These are phyloP conservation scores for Mikania micrantha DNA, from an alignment of 129 eudicot species.

Conservation along the genomic window DNA sequence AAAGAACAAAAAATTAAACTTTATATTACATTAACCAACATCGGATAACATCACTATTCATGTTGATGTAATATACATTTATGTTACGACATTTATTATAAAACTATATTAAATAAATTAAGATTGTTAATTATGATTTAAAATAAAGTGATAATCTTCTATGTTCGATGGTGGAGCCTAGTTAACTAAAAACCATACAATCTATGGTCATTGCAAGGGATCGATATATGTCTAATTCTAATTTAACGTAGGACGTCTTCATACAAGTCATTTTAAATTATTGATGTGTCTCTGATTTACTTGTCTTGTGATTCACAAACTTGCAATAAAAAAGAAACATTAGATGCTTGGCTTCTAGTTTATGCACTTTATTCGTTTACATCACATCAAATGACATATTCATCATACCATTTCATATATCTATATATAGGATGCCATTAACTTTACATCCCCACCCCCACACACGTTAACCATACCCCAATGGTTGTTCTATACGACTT, in stretches of 20 bases:
- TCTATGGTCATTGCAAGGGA: constrained; percentile 18
- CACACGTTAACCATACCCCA: no score
- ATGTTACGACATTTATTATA: no score
- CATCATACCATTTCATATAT: background rate
- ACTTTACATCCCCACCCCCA: no score
- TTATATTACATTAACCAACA: no score
- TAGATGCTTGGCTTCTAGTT: constrained; percentile 29
- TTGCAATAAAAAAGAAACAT: constrained; percentile 16
- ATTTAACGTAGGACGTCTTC: constrained; percentile 2
- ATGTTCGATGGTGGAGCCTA: constrained; percentile 30
- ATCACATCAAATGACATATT: constrained; percentile 2
- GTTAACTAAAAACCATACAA: constrained; percentile 19
- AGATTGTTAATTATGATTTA: no score
- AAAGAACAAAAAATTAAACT: no score
- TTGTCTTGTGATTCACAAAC: constrained; percentile 21
- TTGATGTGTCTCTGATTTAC: constrained; percentile 17
- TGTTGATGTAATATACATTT: no score
- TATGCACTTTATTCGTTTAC: constrained; percentile 18
- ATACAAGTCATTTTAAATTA: constrained; percentile 5
- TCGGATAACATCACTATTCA: no score
- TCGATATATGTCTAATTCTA: constrained; percentile 25
- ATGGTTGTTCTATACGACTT: no score
- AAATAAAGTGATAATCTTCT: no score
- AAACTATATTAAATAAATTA: no score
- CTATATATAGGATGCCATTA: background rate